These are phyloP conservation scores for Decorospora gaudefroyi DNA, from an alignment of 2,329 filamentous ascomycete species.

Conservation along the genomic window DNA sequence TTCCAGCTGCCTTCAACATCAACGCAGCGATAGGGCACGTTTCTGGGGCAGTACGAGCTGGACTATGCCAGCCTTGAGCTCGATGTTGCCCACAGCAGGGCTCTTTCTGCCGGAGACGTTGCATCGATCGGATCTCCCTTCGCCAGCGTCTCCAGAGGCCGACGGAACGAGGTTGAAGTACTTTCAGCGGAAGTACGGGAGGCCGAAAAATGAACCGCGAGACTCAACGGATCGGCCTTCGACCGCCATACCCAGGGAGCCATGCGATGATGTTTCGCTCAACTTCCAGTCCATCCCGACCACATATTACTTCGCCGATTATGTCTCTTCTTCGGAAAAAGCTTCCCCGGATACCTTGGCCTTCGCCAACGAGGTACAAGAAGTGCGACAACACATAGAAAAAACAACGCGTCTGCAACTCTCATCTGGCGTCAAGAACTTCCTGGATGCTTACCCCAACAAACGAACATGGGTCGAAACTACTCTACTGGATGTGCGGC, in stretches of 20 bases:
- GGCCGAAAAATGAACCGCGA: slow-evolving; percentile 9
- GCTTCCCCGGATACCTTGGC: slow-evolving; percentile 30
- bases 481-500: slow-evolving; percentile 29
- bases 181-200: slow-evolving; percentile 19
- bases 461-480: slow-evolving; percentile 34
- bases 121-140: slow-evolving; percentile 9
- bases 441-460: slow-evolving; percentile 30
- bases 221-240: slow-evolving; percentile 15
- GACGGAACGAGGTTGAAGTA: slow-evolving; percentile 14
- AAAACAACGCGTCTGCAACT: slow-evolving; percentile 37
- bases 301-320: slow-evolving; percentile 37
- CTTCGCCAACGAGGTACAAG: slow-evolving; percentile 34
- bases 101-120: slow-evolving; percentile 29
- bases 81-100: slow-evolving; percentile 20
- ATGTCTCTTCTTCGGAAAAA: slow-evolving; percentile 26
- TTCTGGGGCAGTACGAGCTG: background rate
- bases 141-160: slow-evolving; percentile 4
- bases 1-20: background rate
- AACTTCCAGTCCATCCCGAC: slow-evolving; percentile 29
- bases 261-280: slow-evolving; percentile 16
- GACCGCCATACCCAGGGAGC: slow-evolving; percentile 2
- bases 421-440: slow-evolving; percentile 24
- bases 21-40: slow-evolving; percentile 1
- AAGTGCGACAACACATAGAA: slow-evolving; percentile 33
- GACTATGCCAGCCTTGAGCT: slow-evolving; percentile 3